A percentile compares a stretch with the other conserved stretches of the same genome.
Conservation (phyloP, 495 filamentous ascomycete species). For the Staphylotrichum tortipilum region DNA sequence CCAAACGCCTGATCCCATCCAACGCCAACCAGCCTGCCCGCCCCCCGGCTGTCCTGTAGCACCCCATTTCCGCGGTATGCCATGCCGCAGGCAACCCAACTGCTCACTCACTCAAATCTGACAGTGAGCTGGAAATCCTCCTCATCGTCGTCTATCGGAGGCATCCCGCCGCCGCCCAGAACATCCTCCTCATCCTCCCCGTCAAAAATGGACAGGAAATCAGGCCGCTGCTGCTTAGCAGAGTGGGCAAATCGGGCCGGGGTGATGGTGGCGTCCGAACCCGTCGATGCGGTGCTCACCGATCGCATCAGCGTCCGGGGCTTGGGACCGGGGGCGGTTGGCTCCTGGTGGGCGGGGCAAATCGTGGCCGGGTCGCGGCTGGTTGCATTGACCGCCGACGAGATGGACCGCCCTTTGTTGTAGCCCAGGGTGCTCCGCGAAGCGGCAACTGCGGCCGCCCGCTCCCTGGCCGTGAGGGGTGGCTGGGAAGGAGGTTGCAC, state of each 20-base stretch:
- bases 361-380: background rate
- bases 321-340: constrained; percentile 7
- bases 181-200: constrained; percentile 28
- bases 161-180: constrained; percentile 9
- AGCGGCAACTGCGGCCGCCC: constrained; percentile 51
- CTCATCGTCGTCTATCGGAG: constrained; percentile 22
- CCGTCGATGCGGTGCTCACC: constrained; percentile 31
- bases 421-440: constrained; percentile 77
- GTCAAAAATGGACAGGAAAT: constrained; percentile 40
- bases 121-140: constrained; percentile 36
- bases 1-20: background rate
- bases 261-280: constrained; percentile 43
- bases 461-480: constrained; percentile 37
- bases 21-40: no score
- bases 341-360: constrained; percentile 6
- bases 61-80: no score
- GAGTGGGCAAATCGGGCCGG: constrained; percentile 35
- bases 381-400: constrained; percentile 31
- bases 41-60: no score
- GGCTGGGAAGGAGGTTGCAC: constrained; percentile 29
- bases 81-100: background rate
- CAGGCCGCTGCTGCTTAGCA: constrained; percentile 26
- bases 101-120: constrained; percentile 18
- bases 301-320: constrained; percentile 23
- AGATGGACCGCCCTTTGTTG: constrained; percentile 61